Base-by-base conservation (phyloP, 305 asterid species). In the Fraxinus velutina region DNA sequence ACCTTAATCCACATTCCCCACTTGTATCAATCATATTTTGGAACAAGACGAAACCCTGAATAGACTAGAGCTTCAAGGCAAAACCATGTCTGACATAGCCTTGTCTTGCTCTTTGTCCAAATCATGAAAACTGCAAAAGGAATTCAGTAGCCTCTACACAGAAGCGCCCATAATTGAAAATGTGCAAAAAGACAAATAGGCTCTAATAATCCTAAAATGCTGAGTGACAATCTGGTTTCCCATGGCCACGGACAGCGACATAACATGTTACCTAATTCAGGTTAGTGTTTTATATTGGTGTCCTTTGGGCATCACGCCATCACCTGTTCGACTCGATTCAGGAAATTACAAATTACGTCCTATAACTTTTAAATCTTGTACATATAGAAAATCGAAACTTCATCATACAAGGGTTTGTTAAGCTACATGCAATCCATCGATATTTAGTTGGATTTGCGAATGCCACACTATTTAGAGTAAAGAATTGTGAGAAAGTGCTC, bases 171-270 rank as follows among this genome's bases (percentile, higher is more conserved):
- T 33, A 27, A 68, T 68, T 68, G 72, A 52, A 72, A 57, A 80
- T 66, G 77, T 80, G 77, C 29, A 27, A 77, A 47, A 33, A 78
- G 87, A 84, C 84, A 81, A 81, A n/a, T 47, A 44, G 60, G 73
- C 73, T 44, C 80, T 75, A 80, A 73, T 81, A 60, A 80, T 81
- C 57, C 27, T 78, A 77, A 75, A 78, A 77, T 84, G 70, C 78
- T 80, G 76, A 78, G 22, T 50, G 71, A 32, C 13, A 70, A 42
- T 17, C 36, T 68, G 57, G 36, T 32, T 47, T 29, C 68, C 32
- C 21, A 47, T 81, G 80, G 70, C 47, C 73, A 32, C 24, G 19
- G 78, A 22, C 34, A 60, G 2, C 37, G 77, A 76, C 36, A 75
- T 15, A 5, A 22, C 19, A 36, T 62, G 30, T 36, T 27, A 37